These are phyloP conservation scores for Aspergillus uvarum DNA, from an alignment of 2,329 filamentous ascomycete species.

Conservation along the genomic window DNA sequence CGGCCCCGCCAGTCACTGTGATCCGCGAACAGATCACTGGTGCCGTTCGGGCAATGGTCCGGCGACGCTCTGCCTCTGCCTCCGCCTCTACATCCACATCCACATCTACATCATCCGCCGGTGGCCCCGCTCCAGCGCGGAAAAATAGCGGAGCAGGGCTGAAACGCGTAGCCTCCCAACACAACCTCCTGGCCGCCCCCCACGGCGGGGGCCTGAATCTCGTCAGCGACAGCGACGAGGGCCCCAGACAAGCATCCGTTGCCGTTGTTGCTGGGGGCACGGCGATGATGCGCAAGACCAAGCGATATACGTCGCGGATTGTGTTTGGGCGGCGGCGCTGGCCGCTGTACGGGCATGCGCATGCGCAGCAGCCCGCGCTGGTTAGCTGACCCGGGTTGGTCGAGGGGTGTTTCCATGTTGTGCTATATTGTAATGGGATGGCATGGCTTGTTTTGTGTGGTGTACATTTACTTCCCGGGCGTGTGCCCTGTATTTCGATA, in stretches of 20 bases:
- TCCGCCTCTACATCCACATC: not conserved
- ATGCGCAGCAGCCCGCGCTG: not conserved
- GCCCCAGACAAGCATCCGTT: not conserved
- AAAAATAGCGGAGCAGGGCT: not conserved
- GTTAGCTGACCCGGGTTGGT: not conserved
- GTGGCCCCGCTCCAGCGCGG: too few relatives aligned
- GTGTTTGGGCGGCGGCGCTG: slow-evolving; percentile 3
- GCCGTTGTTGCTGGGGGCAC: too few relatives aligned
- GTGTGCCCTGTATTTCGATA: too few relatives aligned
- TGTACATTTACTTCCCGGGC: too few relatives aligned
- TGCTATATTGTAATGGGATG: not conserved
- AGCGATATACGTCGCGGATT: not conserved
- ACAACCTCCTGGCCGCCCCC: not conserved
- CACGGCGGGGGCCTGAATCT: not conserved
- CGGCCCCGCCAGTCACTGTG: not conserved
- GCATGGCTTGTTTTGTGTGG: too few relatives aligned
- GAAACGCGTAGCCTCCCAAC: not conserved
- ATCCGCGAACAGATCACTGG: slow-evolving; percentile 16
- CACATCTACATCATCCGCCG: too few relatives aligned
- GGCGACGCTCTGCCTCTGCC: slow-evolving; percentile 5
- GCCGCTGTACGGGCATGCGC: not conserved
- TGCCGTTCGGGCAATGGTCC: slow-evolving; percentile 13
- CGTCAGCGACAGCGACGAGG: not conserved
- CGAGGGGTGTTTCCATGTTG: not conserved
- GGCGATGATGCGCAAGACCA: not conserved